Evolutionary conservation across 2,329 filamentous ascomycete genomes (phyloP).

Genomic region (Teratosphaeria viscida): DNA sequence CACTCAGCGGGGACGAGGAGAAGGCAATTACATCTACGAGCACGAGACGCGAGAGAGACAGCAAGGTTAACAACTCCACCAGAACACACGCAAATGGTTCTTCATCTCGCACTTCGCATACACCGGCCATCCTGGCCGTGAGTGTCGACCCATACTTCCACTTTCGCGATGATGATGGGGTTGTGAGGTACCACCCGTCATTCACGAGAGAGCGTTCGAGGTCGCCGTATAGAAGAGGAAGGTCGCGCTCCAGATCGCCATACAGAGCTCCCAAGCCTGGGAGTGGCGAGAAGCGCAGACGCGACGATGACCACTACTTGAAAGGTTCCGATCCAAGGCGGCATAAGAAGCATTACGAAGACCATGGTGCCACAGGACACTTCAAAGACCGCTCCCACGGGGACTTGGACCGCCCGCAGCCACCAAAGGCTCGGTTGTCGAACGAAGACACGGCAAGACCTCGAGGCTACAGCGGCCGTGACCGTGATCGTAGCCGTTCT

Average conservation of each 20-base stretch:
- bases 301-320: constrained; percentile 49
- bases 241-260: constrained; percentile 23
- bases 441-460: constrained; percentile 15
- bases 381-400: constrained; percentile 19
- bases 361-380: constrained; percentile 28
- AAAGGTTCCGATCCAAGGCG: constrained; percentile 47
- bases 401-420: constrained; percentile 33
- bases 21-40: constrained; percentile 80
- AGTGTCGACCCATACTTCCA: constrained; percentile 14
- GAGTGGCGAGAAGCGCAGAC: constrained; percentile 53
- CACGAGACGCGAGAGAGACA: constrained; percentile 58
- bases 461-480: constrained; percentile 1
- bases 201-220: constrained; percentile 30
- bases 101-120: constrained; percentile 25
- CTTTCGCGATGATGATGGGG: constrained; percentile 26
- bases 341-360: constrained; percentile 53
- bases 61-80: constrained; percentile 83
- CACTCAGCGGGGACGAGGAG: constrained; percentile 55
- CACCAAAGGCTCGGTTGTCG: constrained; percentile 1
- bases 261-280: constrained; percentile 14
- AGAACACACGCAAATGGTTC: constrained; percentile 43
- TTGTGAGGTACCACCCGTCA: constrained; percentile 24
- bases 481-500: constrained; percentile 17
- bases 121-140: neutral
- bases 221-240: constrained; percentile 45